phyloP scores from a whole-genome alignment of 2,329 filamentous ascomycete species.

The Penicillium sp. region DNA sequence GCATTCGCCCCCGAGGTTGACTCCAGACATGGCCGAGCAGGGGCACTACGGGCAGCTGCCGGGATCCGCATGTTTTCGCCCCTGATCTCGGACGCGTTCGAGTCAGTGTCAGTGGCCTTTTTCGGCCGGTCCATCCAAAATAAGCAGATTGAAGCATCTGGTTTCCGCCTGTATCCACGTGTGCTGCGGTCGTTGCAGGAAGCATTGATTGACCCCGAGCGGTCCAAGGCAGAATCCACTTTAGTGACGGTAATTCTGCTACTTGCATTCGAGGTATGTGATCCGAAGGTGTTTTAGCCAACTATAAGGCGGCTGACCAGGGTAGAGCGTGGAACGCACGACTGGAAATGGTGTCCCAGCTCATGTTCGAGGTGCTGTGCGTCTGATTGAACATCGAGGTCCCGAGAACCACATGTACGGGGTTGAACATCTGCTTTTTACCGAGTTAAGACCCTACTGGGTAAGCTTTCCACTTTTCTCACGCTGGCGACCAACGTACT shows the following conservation, averaged over 20 bases:
- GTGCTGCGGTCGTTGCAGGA: slow-evolving; percentile 44
- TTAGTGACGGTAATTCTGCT: slow-evolving; percentile 45
- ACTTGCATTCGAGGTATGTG: slow-evolving; percentile 42
- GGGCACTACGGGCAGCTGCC: slow-evolving; percentile 42
- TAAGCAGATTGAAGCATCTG: slow-evolving; percentile 38
- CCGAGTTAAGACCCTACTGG: slow-evolving; percentile 46
- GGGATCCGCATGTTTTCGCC: slow-evolving; percentile 47
- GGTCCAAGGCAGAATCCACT: slow-evolving; percentile 43
- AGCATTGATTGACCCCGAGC: slow-evolving; percentile 41
- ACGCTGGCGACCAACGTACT: neutral
- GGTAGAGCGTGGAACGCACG: slow-evolving; percentile 43
- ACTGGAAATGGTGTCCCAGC: slow-evolving; percentile 37
- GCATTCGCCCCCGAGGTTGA: slow-evolving; percentile 46
- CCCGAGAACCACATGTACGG: slow-evolving; percentile 46
- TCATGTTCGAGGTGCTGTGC: slow-evolving; percentile 42
- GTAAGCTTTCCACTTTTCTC: slow-evolving; percentile 26
- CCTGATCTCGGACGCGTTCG: slow-evolving; percentile 42
- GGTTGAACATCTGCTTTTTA: slow-evolving; percentile 45
- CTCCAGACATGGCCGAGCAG: slow-evolving; percentile 39
- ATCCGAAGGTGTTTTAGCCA: neutral
- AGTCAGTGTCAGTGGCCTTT: slow-evolving; percentile 44
- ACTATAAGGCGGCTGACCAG: slow-evolving; percentile 5
- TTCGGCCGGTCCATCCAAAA: slow-evolving; percentile 44
- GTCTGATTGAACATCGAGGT: slow-evolving; percentile 44
- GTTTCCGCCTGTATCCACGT: slow-evolving; percentile 39